Conservation (phyloP, 495 filamentous ascomycete genomes). For the Lepraria neglecta region DNA sequence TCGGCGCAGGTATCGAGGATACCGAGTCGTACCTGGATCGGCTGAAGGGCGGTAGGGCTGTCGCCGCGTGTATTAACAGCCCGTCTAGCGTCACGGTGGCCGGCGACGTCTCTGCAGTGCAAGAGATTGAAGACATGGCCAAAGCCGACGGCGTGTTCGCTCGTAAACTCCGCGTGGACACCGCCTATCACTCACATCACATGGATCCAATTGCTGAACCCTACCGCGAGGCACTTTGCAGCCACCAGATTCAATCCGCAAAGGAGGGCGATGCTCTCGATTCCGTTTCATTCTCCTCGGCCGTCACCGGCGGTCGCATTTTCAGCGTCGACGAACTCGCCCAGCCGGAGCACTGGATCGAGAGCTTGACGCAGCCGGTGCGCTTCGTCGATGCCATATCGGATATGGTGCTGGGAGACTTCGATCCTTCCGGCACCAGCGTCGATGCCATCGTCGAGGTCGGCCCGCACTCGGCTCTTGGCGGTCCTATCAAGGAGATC, state of each 20-base stretch:
- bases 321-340: slow-evolving; percentile 26
- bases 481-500: slow-evolving; percentile 42
- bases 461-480: slow-evolving; percentile 44
- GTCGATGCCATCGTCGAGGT: slow-evolving; percentile 45
- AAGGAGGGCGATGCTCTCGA: too few species aligned
- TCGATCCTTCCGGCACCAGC: not conserved
- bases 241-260: slow-evolving; percentile 28
- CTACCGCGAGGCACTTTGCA: slow-evolving; percentile 33
- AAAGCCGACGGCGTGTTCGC: slow-evolving; percentile 44
- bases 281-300: slow-evolving; percentile 36
- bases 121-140: slow-evolving; percentile 40
- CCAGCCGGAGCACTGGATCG: slow-evolving; percentile 35
- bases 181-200: slow-evolving; percentile 59
- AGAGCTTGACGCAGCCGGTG: slow-evolving; percentile 41
- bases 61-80: slow-evolving; percentile 49
- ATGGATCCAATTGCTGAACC: slow-evolving; percentile 39
- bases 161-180: slow-evolving; percentile 47
- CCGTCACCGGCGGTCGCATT: slow-evolving; percentile 32
- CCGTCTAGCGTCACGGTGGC: slow-evolving; percentile 54
- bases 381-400: slow-evolving; percentile 34
- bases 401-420: slow-evolving; percentile 20
- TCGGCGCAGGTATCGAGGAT: slow-evolving; percentile 25
- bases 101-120: slow-evolving; percentile 44
- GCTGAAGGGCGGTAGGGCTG: slow-evolving; percentile 18
- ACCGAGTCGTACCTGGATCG: slow-evolving; percentile 24